phyloP scores from a whole-genome alignment of 1,284 basidiomycete genomes.

The Veloboletus limbatus region DNA sequence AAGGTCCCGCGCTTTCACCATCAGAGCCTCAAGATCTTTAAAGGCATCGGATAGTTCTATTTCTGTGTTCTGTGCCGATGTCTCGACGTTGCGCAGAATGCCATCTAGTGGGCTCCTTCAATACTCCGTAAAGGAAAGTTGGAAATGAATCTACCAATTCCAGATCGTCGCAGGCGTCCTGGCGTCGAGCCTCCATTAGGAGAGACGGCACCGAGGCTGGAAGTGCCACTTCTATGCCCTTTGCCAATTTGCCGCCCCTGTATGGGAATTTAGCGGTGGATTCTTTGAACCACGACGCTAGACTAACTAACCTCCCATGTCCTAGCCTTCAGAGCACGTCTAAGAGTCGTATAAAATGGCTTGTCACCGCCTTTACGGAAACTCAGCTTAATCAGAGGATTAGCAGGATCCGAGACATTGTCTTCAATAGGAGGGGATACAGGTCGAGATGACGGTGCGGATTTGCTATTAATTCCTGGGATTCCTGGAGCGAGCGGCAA shows the following conservation, averaged over 20 bases:
- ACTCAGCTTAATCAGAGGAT: constrained; percentile 66
- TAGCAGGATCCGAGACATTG: constrained; percentile 30
- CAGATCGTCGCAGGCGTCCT: constrained; percentile 20
- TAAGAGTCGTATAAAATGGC: constrained; percentile 78
- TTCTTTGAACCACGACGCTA: not conserved
- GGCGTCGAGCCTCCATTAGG: constrained; percentile 19
- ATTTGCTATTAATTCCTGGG: constrained; percentile 41
- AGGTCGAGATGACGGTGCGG: constrained; percentile 59
- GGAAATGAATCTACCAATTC: constrained; percentile 25
- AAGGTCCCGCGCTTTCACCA: constrained; percentile 92
- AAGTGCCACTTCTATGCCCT: constrained; percentile 23
- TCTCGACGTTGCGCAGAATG: constrained; percentile 72
- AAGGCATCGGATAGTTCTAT: constrained; percentile 78
- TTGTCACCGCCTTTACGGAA: constrained; percentile 92
- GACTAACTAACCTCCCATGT: constrained; percentile 72
- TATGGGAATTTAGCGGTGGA: constrained; percentile 10
- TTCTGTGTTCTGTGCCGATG: constrained; percentile 61
- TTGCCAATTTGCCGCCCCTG: constrained; percentile 30
- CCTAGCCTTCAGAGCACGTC: constrained; percentile 72
- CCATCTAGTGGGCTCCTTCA: constrained; percentile 54
- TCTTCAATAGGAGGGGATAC: constrained; percentile 47
- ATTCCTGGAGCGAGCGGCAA: constrained; percentile 41
- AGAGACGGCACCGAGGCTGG: constrained; percentile 18
- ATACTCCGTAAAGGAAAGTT: not conserved
- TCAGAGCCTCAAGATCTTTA: constrained; percentile 87